phyloP scores from a whole-genome alignment of 768 basidiomycete species.

The Tremella yokohamensis region DNA sequence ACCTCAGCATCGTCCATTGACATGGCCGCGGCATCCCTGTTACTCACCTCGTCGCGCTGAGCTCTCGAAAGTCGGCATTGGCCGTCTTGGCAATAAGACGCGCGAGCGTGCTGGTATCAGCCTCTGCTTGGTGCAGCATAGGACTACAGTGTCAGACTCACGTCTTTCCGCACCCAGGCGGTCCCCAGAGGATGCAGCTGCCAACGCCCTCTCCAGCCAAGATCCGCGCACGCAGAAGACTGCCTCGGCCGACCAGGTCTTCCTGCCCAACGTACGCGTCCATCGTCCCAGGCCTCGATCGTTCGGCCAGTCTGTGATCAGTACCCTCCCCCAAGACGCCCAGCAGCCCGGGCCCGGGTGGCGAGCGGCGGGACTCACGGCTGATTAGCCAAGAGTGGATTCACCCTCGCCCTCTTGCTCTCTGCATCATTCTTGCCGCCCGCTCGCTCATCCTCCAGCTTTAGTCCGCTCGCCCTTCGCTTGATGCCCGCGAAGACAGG shows the following conservation, averaged over 20 bases:
- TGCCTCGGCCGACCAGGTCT: constrained; percentile 61
- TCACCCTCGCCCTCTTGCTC: constrained; percentile 36
- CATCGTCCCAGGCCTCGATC: constrained; percentile 63
- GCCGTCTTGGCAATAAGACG: constrained; percentile 64
- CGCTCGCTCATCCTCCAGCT: neutral
- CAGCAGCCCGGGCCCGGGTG: no score
- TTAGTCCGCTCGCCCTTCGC: neutral
- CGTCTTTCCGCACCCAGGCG: constrained; percentile 52
- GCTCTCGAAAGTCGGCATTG: constrained; percentile 66
- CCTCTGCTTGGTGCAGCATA: neutral
- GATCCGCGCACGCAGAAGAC: constrained; percentile 59
- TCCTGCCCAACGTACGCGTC: constrained; percentile 70
- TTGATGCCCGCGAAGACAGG: neutral
- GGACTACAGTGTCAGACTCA: constrained; percentile 12
- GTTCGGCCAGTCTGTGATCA: constrained; percentile 60
- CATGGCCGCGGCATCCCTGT: neutral
- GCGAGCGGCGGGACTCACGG: constrained; percentile 31
- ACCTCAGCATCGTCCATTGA: constrained; percentile 51
- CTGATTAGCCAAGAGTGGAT: constrained; percentile 44
- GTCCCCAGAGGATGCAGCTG: constrained; percentile 53
- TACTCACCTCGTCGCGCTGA: constrained; percentile 63
- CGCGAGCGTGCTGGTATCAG: constrained; percentile 58
- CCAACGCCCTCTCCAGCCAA: constrained; percentile 56
- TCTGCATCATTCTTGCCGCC: constrained; percentile 13
- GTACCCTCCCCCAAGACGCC: neutral